Percentiles rank a stretch among this genome's conserved stretches.
Evolutionary conservation across 2,329 filamentous ascomycete genomes (phyloP).

Genomic region (Gremmenia infestans): DNA sequence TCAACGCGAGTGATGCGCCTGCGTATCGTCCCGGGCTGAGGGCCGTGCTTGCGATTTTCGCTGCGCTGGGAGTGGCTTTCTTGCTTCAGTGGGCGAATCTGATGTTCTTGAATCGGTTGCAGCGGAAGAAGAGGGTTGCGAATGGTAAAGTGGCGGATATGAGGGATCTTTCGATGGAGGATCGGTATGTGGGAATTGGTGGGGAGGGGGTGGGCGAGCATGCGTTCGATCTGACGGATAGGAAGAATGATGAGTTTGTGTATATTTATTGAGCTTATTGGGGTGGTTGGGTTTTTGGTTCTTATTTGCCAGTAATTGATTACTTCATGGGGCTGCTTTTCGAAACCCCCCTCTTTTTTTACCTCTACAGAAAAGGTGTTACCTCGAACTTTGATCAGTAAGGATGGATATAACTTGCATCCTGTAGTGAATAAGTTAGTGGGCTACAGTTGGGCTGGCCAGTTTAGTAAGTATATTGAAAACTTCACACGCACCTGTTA

Average conservation of each 20-base stretch:
- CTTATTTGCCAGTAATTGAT: no score
- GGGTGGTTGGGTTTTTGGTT: neutral
- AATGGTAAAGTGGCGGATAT: slow-evolving; percentile 58
- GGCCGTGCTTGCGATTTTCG: slow-evolving; percentile 49
- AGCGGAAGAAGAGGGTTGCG: slow-evolving; percentile 48
- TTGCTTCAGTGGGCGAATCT: slow-evolving; percentile 51
- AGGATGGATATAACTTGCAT: no score
- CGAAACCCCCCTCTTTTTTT: no score
- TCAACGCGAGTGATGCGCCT: slow-evolving; percentile 52
- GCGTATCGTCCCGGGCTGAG: slow-evolving; percentile 53
- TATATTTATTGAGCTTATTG: slow-evolving; percentile 46
- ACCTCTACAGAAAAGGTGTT: no score
- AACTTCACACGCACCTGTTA: no score
- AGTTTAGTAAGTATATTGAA: no score
- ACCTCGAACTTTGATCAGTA: no score
- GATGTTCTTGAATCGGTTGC: slow-evolving; percentile 50
- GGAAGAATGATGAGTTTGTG: slow-evolving; percentile 64
- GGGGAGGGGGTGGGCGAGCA: slow-evolving; percentile 41
- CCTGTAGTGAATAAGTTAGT: no score
- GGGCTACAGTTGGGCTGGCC: no score
- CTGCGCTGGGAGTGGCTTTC: slow-evolving; percentile 48
- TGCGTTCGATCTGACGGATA: slow-evolving; percentile 58
- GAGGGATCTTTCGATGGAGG: slow-evolving; percentile 56
- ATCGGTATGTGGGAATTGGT: slow-evolving; percentile 38
- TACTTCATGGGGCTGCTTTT: no score